Base-by-base conservation (phyloP, 2,329 filamentous ascomycete species). In the Paraconiothyrium brasiliense region DNA sequence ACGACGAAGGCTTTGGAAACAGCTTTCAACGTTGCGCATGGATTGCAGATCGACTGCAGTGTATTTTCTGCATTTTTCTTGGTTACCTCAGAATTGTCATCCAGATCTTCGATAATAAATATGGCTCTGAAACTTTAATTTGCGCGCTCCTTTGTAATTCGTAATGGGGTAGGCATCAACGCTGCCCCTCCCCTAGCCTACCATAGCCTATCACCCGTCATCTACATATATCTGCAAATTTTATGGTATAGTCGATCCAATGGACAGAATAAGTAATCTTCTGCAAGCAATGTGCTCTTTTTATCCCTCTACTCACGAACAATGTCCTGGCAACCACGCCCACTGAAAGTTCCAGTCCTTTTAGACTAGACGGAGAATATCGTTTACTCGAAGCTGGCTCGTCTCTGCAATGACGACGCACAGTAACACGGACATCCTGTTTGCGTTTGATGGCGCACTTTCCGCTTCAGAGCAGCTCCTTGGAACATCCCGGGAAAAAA, bases 281-380 rank as follows among this genome's bases (percentile, higher is more conserved):
- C 16, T 61, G 59, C 24, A 20, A 48, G 34, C 54, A 9, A 51
- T 61, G 54, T 22, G 54, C 54, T 5, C 13, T 39, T 8, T 32
- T 54, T 30, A 13, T 54, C 3, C 59, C 59, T 7, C 27, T 61
- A 6, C 59, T 57, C 27, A 32, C 54, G 59, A 47, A 61, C 54
- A 47, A 54, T 13, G 22, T 57, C 37, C 27, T 54, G 24, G 13
- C 9, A 52, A 27, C 14, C 57, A 5, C 7, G n/a, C 16, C 48
- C 46, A 0, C 34, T 57, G 4, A 32, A 43, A 32, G 4, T 57
- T 11, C 54, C 59, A 3, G 47, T 46, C 1, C 48, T 41, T 16
- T 61, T 54, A 4, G 48, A 30, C 20, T 61, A 47, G 59, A 32
- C 59, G 14, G 44, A 52, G 5, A 27, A 57, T 35, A 14, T 57